Evolutionary conservation across 2,329 filamentous ascomycete genomes (phyloP).

Genomic region (Ceratocystis variospora): DNA sequence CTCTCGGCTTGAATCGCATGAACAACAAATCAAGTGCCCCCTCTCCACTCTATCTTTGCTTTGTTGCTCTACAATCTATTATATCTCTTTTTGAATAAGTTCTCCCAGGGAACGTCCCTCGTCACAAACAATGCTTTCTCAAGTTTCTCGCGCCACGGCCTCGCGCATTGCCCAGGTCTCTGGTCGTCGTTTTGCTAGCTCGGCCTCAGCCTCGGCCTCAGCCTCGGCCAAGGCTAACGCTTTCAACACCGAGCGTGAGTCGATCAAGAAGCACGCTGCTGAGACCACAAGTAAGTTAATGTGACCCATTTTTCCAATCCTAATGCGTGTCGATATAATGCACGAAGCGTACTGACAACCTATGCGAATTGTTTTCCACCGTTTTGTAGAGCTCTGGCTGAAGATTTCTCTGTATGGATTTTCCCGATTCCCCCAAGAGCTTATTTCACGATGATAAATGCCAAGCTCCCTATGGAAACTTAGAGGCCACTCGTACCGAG

Average conservation of each 20-base stretch:
- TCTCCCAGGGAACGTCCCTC: no score
- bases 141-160: constrained; percentile 48
- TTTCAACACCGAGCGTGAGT: constrained; percentile 83
- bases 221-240: constrained; percentile 41
- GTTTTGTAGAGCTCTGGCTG: constrained; percentile 65
- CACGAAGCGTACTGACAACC: constrained; percentile 16
- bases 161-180: constrained; percentile 41
- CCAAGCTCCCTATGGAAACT: no score
- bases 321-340: not conserved
- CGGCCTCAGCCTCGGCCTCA: constrained; percentile 32
- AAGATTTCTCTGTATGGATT: constrained; percentile 71
- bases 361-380: not conserved
- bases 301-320: not conserved
- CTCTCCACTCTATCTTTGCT: constrained; percentile 12
- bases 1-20: not conserved
- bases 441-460: no score
- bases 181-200: constrained; percentile 61
- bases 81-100: not conserved
- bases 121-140: constrained; percentile 43
- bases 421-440: not conserved
- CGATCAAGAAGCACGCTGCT: constrained; percentile 80
- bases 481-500: no score
- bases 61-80: not conserved
- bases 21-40: not conserved
- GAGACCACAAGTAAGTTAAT: constrained; percentile 60